A percentile compares a stretch with the other conserved stretches of the same genome.
Conservation (phyloP, 768 basidiomycete genomes). For the Leucocoprinus leucothites region DNA sequence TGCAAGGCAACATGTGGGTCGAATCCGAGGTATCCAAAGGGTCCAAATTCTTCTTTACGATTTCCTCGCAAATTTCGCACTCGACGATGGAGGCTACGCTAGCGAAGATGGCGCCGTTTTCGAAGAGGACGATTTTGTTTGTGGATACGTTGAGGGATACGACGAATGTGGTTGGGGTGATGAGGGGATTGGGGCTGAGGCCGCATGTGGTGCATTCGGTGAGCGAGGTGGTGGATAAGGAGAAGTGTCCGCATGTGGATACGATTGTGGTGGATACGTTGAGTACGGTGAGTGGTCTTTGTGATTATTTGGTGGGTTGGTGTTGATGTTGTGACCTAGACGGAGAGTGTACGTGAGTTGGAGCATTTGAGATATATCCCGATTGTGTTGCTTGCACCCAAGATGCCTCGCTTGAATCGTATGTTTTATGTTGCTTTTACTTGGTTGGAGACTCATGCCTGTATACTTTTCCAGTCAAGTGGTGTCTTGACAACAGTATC, state of each 20-base stretch:
- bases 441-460: background rate
- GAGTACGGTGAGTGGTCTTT: conserved; percentile 57
- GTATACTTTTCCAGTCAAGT: conserved; percentile 63
- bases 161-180: conserved; percentile 71
- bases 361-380: conserved; percentile 97
- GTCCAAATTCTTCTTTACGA: conserved; percentile 95
- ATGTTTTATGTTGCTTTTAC: conserved; percentile 41
- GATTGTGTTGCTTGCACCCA: conserved; percentile 84
- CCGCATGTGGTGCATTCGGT: conserved; percentile 76
- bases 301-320: conserved; percentile 5
- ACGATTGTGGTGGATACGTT: conserved; percentile 94
- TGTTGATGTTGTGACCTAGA: conserved; percentile 40
- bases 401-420: conserved; percentile 74
- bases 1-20: conserved; percentile 99
- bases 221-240: conserved; percentile 78
- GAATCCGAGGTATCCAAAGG: conserved; percentile 92
- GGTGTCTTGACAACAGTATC: conserved; percentile 96
- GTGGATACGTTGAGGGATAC: conserved; percentile 81
- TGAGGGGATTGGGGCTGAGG: conserved; percentile 76
- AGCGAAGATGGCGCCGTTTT: conserved; percentile 82
- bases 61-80: conserved; percentile 79
- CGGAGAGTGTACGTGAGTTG: conserved; percentile 84
- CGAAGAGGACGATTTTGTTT: conserved; percentile 85
- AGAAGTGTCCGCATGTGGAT: conserved; percentile 84
- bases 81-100: conserved; percentile 71